These are phyloP conservation scores for Acrocalymma vagum DNA, from an alignment of 2,329 filamentous ascomycete genomes.

Conservation along the genomic window DNA sequence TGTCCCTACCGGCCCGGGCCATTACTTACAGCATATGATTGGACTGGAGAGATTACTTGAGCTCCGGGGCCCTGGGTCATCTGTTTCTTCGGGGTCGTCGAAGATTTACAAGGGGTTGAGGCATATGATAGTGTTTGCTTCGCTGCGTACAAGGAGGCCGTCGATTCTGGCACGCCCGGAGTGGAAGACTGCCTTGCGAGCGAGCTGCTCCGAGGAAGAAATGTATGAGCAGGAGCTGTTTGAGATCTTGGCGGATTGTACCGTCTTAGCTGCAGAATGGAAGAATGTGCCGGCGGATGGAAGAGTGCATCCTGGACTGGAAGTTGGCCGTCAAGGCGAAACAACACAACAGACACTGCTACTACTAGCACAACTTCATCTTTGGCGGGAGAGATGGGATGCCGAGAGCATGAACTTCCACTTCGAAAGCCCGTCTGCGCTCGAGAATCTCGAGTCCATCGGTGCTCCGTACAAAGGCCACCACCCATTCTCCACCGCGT, in stretches of 20 bases:
- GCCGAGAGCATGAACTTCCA: slow-evolving; percentile 7
- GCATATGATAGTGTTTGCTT: slow-evolving; percentile 32
- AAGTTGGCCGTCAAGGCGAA: background rate
- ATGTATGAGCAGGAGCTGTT: slow-evolving; percentile 33
- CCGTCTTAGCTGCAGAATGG: slow-evolving; percentile 25
- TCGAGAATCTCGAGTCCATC: background rate
- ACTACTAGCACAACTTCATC: slow-evolving; percentile 5
- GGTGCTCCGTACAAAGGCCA: background rate
- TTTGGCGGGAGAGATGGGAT: slow-evolving; percentile 22
- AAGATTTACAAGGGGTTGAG: slow-evolving; percentile 31
- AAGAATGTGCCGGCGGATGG: slow-evolving; percentile 13
- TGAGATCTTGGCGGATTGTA: slow-evolving; percentile 38
- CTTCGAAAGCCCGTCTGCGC: background rate
- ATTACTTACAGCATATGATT: slow-evolving; percentile 37
- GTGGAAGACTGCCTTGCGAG: slow-evolving; percentile 32
- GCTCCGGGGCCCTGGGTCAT: slow-evolving; percentile 24
- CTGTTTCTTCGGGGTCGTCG: slow-evolving; percentile 18
- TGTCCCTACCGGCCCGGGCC: slow-evolving; percentile 29
- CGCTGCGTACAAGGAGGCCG: slow-evolving; percentile 22
- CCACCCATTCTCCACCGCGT: slow-evolving; percentile 2
- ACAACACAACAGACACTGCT: background rate
- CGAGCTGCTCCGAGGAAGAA: slow-evolving; percentile 19
- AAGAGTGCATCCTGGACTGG: background rate
- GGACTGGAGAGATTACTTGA: slow-evolving; percentile 35
- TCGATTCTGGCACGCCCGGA: slow-evolving; percentile 34